These are phyloP conservation scores for Petunia hybrid DNA, from an alignment of 305 asterid species.

Conservation along the genomic window DNA sequence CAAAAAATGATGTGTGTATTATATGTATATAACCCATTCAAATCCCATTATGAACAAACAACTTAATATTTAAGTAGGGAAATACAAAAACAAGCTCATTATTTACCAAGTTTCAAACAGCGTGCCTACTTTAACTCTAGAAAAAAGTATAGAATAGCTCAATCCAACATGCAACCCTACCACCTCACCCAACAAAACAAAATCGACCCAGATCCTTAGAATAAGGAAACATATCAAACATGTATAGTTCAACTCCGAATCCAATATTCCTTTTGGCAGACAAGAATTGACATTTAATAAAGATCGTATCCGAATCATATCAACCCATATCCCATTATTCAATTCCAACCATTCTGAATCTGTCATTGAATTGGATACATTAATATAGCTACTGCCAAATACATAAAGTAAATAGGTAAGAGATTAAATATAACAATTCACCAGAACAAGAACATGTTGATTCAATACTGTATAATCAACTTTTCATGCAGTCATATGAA, in stretches of 20 bases:
- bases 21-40: no score
- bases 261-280: conserved; percentile 70
- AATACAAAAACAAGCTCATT: not conserved
- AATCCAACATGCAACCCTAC: conserved; percentile 3
- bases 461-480: conserved; percentile 1
- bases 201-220: conserved; percentile 26
- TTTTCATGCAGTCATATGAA: not conserved
- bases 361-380: conserved; percentile 37
- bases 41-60: not conserved
- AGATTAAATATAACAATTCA: not conserved
- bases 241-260: conserved; percentile 63
- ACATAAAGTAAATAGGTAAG: conserved; percentile 15
- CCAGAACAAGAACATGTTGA: conserved; percentile 4
- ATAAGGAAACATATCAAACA: conserved; percentile 48
- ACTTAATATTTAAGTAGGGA: not conserved
- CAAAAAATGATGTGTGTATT: no score
- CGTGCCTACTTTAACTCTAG: not conserved
- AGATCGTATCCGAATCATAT: conserved; percentile 71
- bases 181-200: conserved; percentile 20
- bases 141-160: conserved; percentile 11
- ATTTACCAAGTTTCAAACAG: not conserved
- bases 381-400: not conserved
- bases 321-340: conserved; percentile 48
- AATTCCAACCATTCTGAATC: conserved; percentile 47
- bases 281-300: conserved; percentile 65